Conservation (phyloP, 805 yeast genomes). For the Candida arabinofermentans region DNA sequence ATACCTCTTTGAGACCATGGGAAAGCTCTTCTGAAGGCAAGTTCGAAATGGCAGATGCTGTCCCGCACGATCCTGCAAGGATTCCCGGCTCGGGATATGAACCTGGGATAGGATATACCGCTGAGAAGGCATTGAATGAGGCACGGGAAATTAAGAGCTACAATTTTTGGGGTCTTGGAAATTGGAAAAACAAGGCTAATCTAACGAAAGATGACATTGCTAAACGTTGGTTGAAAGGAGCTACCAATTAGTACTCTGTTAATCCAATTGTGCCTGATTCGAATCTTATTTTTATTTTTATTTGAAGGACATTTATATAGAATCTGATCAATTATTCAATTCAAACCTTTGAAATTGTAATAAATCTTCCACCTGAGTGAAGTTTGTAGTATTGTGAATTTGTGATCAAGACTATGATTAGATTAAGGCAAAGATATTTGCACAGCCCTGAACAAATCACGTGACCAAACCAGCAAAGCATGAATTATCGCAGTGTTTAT, state of each 20-base stretch:
- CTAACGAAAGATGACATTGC: constrained; percentile 52
- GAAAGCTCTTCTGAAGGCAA: constrained; percentile 28
- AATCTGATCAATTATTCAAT: too few relatives aligned
- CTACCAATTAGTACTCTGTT: constrained; percentile 1
- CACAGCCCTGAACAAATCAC: too few relatives aligned
- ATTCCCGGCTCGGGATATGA: not conserved
- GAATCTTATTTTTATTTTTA: too few relatives aligned
- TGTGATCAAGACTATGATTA: too few relatives aligned
- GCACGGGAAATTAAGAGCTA: constrained; percentile 41
- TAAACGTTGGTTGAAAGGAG: constrained; percentile 50
- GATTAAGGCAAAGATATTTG: not conserved
- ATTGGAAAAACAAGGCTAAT: constrained; percentile 49
- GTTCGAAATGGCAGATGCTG: constrained; percentile 4
- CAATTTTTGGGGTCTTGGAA: constrained; percentile 69
- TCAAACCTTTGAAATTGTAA: too few relatives aligned
- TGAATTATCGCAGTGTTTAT: too few relatives aligned
- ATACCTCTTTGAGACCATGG: constrained; percentile 54
- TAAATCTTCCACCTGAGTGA: too few relatives aligned
- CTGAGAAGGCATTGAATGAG: constrained; percentile 1
- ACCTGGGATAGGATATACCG: constrained; percentile 6
- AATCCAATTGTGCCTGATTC: too few relatives aligned
- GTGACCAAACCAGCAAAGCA: too few relatives aligned
- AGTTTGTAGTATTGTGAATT: too few relatives aligned
- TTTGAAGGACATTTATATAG: too few relatives aligned
- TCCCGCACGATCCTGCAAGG: not conserved